Base-by-base conservation (phyloP, 2,329 filamentous ascomycete genomes). In the Pseudophaeomoniella oleicola region DNA sequence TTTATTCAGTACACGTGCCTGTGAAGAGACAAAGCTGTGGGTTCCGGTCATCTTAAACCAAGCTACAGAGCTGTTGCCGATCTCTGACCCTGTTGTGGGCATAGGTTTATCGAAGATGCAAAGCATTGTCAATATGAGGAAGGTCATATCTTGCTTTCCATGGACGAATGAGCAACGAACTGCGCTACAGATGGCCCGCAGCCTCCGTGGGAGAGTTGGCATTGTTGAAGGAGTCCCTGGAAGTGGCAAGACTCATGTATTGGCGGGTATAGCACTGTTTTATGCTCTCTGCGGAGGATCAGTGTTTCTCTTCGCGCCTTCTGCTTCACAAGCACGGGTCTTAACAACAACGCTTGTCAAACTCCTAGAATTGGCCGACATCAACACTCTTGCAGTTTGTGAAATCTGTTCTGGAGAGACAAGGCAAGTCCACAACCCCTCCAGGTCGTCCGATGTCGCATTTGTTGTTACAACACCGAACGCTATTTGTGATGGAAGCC, bases 401-500 rank as follows among this genome's bases (percentile, higher is more conserved):
- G 30, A 32, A 5, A 14, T 6, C 30, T n/a, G 17, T 5, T 15
- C 30, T 5, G 30, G 13, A 5, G 5, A 14, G 10, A n/a, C 17
- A 10, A 16, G 17, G 13, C 5, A 14, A 5, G 13, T 14, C 5
- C 5, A n/a, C 14, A 14, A 5, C 5, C 14, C 17, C 13, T n/a
- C 14, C 13, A 14, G 5, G 5, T 15, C 17, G 5, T 32, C 13
- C 5, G 13, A 16, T 32, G 30, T 16, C 5, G 5, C 5, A 10
- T 32, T 32, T 16, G 13, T 32, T 5, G 13, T 32, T 14, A 14
- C 30, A 16, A 32, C 30, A 14, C 30, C 30, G 30, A 32, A 32
- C 30, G 30, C 30, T 5, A 32, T 32, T 14, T 32, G 30, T 14
- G 14, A n/a, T 5, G 30, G 17, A n/a, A 32, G 5, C 5, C 14